phyloP scores from a whole-genome alignment of 805 yeast species.

The Starmerella geochares region DNA sequence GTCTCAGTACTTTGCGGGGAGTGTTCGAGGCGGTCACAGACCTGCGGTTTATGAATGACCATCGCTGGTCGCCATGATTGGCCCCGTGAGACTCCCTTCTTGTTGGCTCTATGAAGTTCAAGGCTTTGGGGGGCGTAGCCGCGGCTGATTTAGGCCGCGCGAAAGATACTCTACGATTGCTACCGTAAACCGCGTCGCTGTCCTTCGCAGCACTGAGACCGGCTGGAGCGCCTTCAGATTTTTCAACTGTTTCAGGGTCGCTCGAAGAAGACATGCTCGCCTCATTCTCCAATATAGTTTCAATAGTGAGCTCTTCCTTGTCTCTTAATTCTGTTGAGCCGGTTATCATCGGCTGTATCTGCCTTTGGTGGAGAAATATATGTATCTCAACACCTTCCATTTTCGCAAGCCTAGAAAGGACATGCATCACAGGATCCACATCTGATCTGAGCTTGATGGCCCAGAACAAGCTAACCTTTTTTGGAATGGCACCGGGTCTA shows the following conservation, averaged over 20 bases:
- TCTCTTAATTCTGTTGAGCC: neutral
- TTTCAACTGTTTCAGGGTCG: neutral
- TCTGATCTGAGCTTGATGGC: conserved; percentile 27
- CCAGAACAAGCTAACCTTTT: conserved; percentile 28
- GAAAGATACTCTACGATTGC: too few species aligned
- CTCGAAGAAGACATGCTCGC: neutral
- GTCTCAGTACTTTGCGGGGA: neutral
- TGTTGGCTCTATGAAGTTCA: too few species aligned
- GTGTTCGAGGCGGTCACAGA: neutral
- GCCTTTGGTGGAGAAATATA: conserved; percentile 13
- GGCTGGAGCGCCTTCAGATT: too few species aligned
- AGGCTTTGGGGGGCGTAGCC: too few species aligned
- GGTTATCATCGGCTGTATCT: neutral
- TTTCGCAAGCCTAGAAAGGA: conserved; percentile 16
- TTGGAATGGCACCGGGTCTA: conserved; percentile 11
- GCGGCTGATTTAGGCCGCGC: too few species aligned
- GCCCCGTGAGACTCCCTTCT: too few species aligned
- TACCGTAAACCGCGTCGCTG: too few species aligned
- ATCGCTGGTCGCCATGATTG: too few species aligned
- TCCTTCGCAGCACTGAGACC: too few species aligned
- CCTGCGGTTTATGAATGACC: neutral
- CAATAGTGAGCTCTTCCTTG: neutral
- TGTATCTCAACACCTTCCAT: conserved; percentile 18
- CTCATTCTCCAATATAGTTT: neutral
- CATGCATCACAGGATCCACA: conserved; percentile 27